These are phyloP conservation scores for Pythium biforme DNA, from an alignment of 352 stramenopile genomes.

Conservation along the genomic window DNA sequence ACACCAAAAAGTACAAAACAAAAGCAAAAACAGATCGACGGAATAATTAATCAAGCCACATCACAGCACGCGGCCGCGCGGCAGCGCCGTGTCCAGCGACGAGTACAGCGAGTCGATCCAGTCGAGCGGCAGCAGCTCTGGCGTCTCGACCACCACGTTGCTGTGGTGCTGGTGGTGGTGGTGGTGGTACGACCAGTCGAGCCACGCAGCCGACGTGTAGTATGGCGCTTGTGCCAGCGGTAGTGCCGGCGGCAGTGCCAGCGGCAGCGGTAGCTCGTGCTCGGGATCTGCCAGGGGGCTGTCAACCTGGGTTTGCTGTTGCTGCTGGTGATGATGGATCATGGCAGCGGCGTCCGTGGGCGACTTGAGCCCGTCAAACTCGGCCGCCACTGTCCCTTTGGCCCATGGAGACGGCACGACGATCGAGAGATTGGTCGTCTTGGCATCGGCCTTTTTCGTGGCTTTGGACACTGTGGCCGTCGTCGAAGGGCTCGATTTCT, in stretches of 20 bases:
- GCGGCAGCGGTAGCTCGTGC: too few relatives aligned
- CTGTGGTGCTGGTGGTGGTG: too few relatives aligned
- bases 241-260: too few relatives aligned
- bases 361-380: slow-evolving; percentile 5
- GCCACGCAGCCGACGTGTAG: too few relatives aligned
- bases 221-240: too few relatives aligned
- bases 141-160: too few relatives aligned
- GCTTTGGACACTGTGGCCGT: too few relatives aligned
- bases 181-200: too few relatives aligned
- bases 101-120: slow-evolving; percentile 18
- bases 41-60: too few relatives aligned
- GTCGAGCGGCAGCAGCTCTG: not conserved
- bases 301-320: not conserved
- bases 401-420: not conserved
- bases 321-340: slow-evolving; percentile 1
- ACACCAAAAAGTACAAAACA: too few relatives aligned
- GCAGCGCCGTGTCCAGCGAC: not conserved
- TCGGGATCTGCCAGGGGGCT: not conserved
- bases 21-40: too few relatives aligned
- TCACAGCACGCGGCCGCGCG: not conserved
- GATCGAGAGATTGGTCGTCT: slow-evolving; percentile 1
- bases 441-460: too few relatives aligned
- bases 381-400: not conserved
- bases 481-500: slow-evolving; percentile 48
- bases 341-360: slow-evolving; percentile 12